These are phyloP conservation scores for Agaricus blazei DNA, from an alignment of 768 basidiomycete genomes.

Conservation along the genomic window DNA sequence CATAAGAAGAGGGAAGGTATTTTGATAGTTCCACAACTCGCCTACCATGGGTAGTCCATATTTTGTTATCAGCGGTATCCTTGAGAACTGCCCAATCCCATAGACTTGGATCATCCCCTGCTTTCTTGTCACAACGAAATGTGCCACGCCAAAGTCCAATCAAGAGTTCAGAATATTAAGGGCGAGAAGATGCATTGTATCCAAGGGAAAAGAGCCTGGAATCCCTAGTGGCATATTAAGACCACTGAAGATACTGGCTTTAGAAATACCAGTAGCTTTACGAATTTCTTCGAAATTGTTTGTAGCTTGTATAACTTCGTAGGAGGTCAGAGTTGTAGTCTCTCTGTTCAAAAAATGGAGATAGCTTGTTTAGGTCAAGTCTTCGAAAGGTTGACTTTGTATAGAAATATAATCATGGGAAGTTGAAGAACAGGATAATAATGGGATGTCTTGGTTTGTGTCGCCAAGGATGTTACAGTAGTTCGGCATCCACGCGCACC, in stretches of 20 bases:
- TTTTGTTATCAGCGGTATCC: constrained; percentile 9
- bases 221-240: constrained; percentile 22
- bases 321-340: neutral
- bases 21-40: constrained; percentile 17
- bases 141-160: constrained; percentile 28
- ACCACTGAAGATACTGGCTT: constrained; percentile 31
- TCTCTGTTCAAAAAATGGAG: neutral
- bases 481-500: constrained; percentile 9
- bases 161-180: constrained; percentile 33
- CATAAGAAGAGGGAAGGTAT: constrained; percentile 21
- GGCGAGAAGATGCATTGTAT: constrained; percentile 35
- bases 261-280: constrained; percentile 28
- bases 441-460: neutral
- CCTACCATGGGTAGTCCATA: constrained; percentile 31
- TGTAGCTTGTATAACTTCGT: neutral
- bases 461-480: constrained; percentile 3
- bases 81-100: constrained; percentile 29
- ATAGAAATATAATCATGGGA: constrained; percentile 18
- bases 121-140: constrained; percentile 18
- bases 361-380: neutral
- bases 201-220: constrained; percentile 29
- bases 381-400: constrained; percentile 5
- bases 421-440: constrained; percentile 29
- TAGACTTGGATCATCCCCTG: constrained; percentile 5
- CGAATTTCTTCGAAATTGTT: constrained; percentile 19